Evolutionary conservation across 2,329 filamentous ascomycete genomes (phyloP), one percentile per base, ranked within the genome.

Genomic region (Aspergillus tanneri): DNA sequence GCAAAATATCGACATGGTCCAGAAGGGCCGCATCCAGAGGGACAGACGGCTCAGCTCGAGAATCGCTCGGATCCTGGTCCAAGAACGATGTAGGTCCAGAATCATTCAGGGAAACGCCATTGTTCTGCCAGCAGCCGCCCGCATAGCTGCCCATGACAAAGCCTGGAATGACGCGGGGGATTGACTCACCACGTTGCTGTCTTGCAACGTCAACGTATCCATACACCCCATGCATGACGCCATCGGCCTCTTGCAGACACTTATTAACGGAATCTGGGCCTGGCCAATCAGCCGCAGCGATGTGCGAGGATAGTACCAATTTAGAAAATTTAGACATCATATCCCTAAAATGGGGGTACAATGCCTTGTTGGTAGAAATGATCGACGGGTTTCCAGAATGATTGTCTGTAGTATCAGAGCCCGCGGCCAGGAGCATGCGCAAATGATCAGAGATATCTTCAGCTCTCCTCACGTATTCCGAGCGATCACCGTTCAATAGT

Each of bases 281-380:
- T 7, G 92, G 91, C 83, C 90, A 97, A 72, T 99, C 93, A 25
- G 92, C 89, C 5, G 92, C 90, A 30, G 93, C 93, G 66, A 99
- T 96, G 66, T 99, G 93, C 11, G 93, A 97, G 2, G 93, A 99
- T 40, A 99, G 85, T 36, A 99, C 93, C 8, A 99, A 79, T 69
- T 99, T 99, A n/a, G 93, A 97, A 69, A 99, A 99, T 61, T 95
- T 91, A 36, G 93, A 97, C 93, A 99, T 99, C 85, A 97, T 97
- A 66, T 97, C 93, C 45, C 93, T 81, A 72, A 99, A 99, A 70
- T 97, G 91, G 19, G 93, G 93, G 65, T 97, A 97, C 12, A 99
- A 77, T 0, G 90, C 88, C 69, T 97, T 97, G 76, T 99, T 99
- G 4, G 90, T 95, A 5, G 91, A 96, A 51, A 99, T 99, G 62